Conservation (phyloP, 1,284 basidiomycete species). For the Taiwanofungus camphoratus region DNA sequence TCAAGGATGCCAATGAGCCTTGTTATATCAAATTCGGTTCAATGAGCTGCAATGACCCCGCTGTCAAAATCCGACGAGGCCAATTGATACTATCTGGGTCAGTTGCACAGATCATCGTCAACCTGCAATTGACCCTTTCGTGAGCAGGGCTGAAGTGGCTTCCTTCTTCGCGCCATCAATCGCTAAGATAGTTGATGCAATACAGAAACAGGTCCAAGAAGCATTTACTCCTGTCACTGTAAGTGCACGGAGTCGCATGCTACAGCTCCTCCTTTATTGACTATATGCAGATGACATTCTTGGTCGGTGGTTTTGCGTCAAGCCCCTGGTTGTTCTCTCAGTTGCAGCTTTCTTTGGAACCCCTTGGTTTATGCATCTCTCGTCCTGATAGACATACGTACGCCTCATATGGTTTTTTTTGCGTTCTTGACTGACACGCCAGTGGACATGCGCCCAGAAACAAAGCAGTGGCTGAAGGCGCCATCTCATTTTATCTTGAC, state of each 20-base stretch:
- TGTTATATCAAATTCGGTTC: conserved; percentile 39
- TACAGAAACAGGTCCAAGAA: conserved; percentile 26
- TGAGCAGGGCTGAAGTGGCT: conserved; percentile 28
- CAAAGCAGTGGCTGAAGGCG: conserved; percentile 32
- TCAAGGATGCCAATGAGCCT: conserved; percentile 29
- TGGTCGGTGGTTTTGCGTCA: conserved; percentile 36
- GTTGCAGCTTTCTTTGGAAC: conserved; percentile 22
- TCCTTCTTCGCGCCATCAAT: conserved; percentile 37
- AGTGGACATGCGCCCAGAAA: conserved; percentile 11
- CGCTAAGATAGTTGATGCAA: conserved; percentile 26
- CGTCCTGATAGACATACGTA: conserved; percentile 40
- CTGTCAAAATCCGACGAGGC: conserved; percentile 34
- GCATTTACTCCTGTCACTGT: conserved; percentile 5
- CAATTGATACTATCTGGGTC: conserved; percentile 36
- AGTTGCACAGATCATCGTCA: conserved; percentile 3
- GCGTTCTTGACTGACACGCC: neutral
- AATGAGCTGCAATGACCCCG: conserved; percentile 30
- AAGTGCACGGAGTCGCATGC: neutral
- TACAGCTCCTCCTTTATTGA: neutral
- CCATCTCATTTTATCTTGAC: conserved; percentile 31
- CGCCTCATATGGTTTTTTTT: neutral
- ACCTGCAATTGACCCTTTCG: neutral
- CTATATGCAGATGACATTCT: conserved; percentile 28
- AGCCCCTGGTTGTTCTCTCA: conserved; percentile 32
- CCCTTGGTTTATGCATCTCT: conserved; percentile 30